These are phyloP conservation scores for Volvariella surrecta DNA, from an alignment of 1,284 basidiomycete species.

Conservation along the genomic window DNA sequence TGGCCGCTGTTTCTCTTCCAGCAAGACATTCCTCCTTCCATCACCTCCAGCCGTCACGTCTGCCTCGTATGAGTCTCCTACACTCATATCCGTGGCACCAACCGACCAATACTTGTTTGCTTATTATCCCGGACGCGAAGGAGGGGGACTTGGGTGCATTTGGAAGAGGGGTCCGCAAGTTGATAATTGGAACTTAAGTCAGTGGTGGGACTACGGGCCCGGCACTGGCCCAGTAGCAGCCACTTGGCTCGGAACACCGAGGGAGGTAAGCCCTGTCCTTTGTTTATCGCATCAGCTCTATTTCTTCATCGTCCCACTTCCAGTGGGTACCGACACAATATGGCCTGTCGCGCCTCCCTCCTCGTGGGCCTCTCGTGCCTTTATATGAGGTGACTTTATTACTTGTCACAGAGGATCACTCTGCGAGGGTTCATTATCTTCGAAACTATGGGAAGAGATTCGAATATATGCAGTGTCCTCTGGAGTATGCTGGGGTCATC, in stretches of 20 bases:
- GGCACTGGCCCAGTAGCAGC: constrained; percentile 52
- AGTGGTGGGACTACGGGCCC: constrained; percentile 44
- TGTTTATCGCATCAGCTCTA: not conserved
- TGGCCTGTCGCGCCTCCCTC: constrained; percentile 40
- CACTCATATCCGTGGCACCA: constrained; percentile 49
- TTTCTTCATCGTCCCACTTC: not conserved
- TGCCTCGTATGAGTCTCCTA: constrained; percentile 52
- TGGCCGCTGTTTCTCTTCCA: constrained; percentile 62
- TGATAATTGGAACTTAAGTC: constrained; percentile 54
- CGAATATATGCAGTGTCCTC: constrained; percentile 39
- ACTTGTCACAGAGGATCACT: constrained; percentile 49
- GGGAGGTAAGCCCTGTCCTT: constrained; percentile 39
- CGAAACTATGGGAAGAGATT: constrained; percentile 30
- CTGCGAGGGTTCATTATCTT: constrained; percentile 39
- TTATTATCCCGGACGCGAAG: constrained; percentile 51
- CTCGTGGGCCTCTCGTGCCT: constrained; percentile 42
- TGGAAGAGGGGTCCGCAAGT: constrained; percentile 51
- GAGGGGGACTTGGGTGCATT: constrained; percentile 53
- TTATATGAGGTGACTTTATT: constrained; percentile 41
- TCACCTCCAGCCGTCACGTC: constrained; percentile 38
- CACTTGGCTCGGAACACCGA: constrained; percentile 48
- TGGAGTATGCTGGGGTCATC: constrained; percentile 26
- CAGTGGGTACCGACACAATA: constrained; percentile 42
- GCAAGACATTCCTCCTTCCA: constrained; percentile 53
- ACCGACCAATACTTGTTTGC: constrained; percentile 62